Conservation (phyloP, 257 asterid genomes). For the Agastache rugosa region DNA sequence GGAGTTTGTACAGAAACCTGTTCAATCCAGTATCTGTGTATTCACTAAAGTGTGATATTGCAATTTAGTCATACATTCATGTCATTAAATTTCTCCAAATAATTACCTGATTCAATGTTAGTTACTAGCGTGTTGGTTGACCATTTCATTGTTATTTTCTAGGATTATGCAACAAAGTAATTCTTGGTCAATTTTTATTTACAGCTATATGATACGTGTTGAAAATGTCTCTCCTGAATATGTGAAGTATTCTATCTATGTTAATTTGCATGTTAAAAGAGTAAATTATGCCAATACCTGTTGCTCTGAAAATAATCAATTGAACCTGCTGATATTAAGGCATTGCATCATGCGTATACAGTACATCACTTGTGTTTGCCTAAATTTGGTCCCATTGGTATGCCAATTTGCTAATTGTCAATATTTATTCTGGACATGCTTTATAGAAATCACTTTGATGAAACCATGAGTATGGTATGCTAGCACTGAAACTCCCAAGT, state of each 20-base stretch:
- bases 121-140: not conserved
- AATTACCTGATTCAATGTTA: not conserved
- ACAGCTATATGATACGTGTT: conserved; percentile 11
- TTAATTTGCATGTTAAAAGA: not conserved
- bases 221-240: not conserved
- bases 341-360: not conserved
- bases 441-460: not conserved
- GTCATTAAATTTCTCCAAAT: not conserved
- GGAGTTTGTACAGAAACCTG: conserved; percentile 30
- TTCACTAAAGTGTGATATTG: not conserved
- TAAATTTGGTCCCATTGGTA: not conserved
- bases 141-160: not conserved
- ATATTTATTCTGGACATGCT: not conserved
- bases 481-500: conserved; percentile 1
- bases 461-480: not conserved
- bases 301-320: not conserved
- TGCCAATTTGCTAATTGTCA: not conserved
- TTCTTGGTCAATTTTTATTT: not conserved
- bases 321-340: conserved; percentile 10
- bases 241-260: not conserved
- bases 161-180: conserved; percentile 1
- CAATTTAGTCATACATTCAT: not conserved
- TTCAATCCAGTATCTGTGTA: not conserved
- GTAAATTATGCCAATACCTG: conserved; percentile 11
- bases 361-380: not conserved